Evolutionary conservation across 139 green algal genomes (phyloP).

Genomic region (Pycnococcus provasolii): DNA sequence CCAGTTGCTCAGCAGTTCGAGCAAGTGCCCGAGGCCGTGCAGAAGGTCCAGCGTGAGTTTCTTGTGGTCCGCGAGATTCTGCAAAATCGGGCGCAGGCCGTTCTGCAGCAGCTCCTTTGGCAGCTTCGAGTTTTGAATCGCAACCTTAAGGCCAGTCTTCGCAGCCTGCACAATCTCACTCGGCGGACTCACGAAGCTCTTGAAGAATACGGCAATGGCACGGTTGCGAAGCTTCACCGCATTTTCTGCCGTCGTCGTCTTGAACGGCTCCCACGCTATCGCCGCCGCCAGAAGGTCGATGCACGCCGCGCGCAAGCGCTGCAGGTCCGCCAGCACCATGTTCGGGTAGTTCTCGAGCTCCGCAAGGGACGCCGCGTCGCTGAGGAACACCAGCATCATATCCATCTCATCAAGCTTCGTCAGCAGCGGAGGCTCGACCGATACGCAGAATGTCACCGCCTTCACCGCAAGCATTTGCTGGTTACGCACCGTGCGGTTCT

Average conservation of each 20-base stretch:
- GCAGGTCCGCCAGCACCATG: conserved; percentile 23
- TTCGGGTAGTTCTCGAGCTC: not conserved
- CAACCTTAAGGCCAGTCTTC: conserved; percentile 31
- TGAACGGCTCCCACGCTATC: conserved; percentile 56
- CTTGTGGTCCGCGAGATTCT: conserved; percentile 66
- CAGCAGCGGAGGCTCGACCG: no score
- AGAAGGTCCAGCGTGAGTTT: conserved; percentile 54
- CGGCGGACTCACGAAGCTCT: conserved; percentile 37
- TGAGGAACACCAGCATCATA: no score
- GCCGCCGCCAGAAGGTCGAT: conserved; percentile 65
- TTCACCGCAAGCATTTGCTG: no score
- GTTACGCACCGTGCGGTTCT: no score
- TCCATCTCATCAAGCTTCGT: no score
- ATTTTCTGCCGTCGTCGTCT: conserved; percentile 23
- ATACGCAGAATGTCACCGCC: no score
- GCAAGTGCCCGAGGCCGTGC: conserved; percentile 55
- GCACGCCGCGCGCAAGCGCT: conserved; percentile 51
- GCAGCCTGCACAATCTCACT: conserved; percentile 38
- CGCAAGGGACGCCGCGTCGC: no score
- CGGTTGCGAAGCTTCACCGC: conserved; percentile 37
- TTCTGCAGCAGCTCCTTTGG: conserved; percentile 51
- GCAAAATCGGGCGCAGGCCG: conserved; percentile 73
- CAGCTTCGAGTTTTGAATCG: conserved; percentile 34
- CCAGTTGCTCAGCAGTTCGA: conserved; percentile 72
- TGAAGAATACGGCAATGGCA: conserved; percentile 59